phyloP scores from a whole-genome alignment of 805 yeast species.

The Candida caryicola region DNA sequence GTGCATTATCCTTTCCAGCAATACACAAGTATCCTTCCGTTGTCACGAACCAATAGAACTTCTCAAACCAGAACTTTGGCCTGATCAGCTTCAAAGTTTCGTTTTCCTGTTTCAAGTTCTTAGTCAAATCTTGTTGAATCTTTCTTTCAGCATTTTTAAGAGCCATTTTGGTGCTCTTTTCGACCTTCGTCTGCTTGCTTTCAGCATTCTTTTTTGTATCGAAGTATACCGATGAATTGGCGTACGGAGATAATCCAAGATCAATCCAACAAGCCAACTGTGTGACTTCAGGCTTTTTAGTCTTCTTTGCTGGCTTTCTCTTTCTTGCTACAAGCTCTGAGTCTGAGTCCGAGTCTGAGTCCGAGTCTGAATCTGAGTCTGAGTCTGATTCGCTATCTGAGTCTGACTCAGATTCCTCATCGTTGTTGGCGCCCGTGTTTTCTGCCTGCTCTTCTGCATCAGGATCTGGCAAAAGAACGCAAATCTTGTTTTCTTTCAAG shows the following conservation, averaged over 20 bases:
- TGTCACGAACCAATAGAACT: conserved; percentile 90
- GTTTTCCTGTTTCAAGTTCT: conserved; percentile 52
- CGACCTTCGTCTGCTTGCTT: conserved; percentile 77
- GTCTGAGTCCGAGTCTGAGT: conserved; percentile 32
- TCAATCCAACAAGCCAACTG: conserved; percentile 60
- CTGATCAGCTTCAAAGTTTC: conserved; percentile 58
- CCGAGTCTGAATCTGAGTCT: conserved; percentile 28
- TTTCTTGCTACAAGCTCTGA: conserved; percentile 8
- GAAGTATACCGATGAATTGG: conserved; percentile 82
- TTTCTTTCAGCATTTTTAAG: conserved; percentile 78
- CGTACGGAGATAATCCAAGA: conserved; percentile 71
- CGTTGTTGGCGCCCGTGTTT: conserved; percentile 2
- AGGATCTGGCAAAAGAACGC: conserved; percentile 51
- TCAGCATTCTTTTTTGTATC: conserved; percentile 72
- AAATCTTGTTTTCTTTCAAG: conserved; percentile 64
- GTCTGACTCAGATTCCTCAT: conserved; percentile 16
- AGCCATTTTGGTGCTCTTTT: conserved; percentile 71
- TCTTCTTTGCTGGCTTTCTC: conserved; percentile 6
- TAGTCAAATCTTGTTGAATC: conserved; percentile 68
- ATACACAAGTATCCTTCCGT: conserved; percentile 83
- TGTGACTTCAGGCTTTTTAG: conserved; percentile 13
- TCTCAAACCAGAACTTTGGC: conserved; percentile 86
- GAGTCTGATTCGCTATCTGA: conserved; percentile 29
- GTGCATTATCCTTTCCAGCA: conserved; percentile 80
- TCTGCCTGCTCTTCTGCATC: conserved; percentile 23